phyloP scores from a whole-genome alignment of 345 rosid genomes.

The Durio zibethinus region DNA sequence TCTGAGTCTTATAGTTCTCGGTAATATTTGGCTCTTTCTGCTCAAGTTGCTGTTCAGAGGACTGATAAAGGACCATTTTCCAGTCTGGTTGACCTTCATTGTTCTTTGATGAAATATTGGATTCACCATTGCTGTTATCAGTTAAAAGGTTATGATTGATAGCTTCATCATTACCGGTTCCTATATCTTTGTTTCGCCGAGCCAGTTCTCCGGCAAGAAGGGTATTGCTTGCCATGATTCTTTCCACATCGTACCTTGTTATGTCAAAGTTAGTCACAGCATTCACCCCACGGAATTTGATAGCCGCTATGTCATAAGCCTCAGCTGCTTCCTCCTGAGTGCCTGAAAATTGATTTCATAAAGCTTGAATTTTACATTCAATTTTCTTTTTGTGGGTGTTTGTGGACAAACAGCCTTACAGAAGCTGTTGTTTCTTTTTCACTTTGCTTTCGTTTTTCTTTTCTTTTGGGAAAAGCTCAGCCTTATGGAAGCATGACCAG shows the following conservation, averaged over 20 bases:
- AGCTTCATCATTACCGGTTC: slow-evolving; percentile 20
- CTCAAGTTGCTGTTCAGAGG: slow-evolving; percentile 33
- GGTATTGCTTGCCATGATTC: slow-evolving; percentile 75
- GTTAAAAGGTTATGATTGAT: slow-evolving; percentile 19
- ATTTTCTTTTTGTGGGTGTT: background rate
- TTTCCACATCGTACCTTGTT: slow-evolving; percentile 70
- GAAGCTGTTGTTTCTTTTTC: slow-evolving; percentile 3
- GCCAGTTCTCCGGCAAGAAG: slow-evolving; percentile 86
- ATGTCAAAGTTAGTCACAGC: slow-evolving; percentile 96
- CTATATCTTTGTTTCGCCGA: slow-evolving; percentile 49
- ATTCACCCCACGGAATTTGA: slow-evolving; percentile 85
- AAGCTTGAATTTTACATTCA: background rate
- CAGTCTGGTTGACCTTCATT: slow-evolving; percentile 27
- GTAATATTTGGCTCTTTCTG: slow-evolving; percentile 17
- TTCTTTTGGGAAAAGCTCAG: background rate
- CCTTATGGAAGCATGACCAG: background rate
- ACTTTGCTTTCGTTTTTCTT: background rate
- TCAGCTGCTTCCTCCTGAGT: slow-evolving; percentile 99
- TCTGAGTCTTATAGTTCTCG: slow-evolving; percentile 25
- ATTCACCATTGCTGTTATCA: slow-evolving; percentile 21
- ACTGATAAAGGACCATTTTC: slow-evolving; percentile 36
- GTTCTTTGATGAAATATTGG: slow-evolving; percentile 21
- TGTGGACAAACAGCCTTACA: slow-evolving; percentile 14
- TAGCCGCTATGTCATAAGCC: slow-evolving; percentile 90
- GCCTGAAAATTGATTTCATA: slow-evolving; percentile 35